A percentile compares a stretch with the other conserved stretches of the same genome.
Evolutionary conservation across 2,329 filamentous ascomycete genomes (phyloP).

Genomic region (Pezicula carpinea): DNA sequence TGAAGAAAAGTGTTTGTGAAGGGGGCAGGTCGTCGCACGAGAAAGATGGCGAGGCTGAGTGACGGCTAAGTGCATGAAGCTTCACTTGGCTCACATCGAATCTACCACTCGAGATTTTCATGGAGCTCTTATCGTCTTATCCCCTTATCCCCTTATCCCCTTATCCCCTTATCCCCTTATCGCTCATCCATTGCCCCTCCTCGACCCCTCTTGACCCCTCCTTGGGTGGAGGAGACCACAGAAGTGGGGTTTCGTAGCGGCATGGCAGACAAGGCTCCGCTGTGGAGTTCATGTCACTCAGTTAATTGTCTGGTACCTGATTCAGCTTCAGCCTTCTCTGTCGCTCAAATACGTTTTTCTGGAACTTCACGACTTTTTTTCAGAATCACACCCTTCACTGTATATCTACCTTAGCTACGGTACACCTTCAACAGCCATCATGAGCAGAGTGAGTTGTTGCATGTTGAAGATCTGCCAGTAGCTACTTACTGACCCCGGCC

Average conservation of each 20-base stretch:
- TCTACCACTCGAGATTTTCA: background rate
- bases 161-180: too few relatives aligned
- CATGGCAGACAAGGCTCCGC: background rate
- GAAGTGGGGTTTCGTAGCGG: too few relatives aligned
- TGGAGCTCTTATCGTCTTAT: constrained; percentile 5
- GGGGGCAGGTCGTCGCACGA: too few relatives aligned
- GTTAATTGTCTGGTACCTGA: background rate
- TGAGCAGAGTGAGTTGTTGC: constrained; percentile 1
- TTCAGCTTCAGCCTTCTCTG: background rate
- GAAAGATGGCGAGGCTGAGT: background rate
- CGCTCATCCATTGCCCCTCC: too few relatives aligned
- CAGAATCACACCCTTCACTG: background rate
- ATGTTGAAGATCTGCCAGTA: too few relatives aligned
- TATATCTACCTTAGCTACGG: background rate
- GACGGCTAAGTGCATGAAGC: background rate
- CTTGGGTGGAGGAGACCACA: background rate
- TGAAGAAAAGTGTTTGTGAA: background rate
- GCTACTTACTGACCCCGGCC: background rate
- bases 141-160: too few relatives aligned
- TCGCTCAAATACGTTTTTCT: background rate
- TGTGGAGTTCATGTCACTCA: background rate
- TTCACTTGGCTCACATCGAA: background rate
- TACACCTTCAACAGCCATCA: background rate
- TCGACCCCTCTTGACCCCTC: too few relatives aligned
- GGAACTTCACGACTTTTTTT: background rate